phyloP scores from a whole-genome alignment of 2,329 filamentous ascomycete species.

The Capronia americana region DNA sequence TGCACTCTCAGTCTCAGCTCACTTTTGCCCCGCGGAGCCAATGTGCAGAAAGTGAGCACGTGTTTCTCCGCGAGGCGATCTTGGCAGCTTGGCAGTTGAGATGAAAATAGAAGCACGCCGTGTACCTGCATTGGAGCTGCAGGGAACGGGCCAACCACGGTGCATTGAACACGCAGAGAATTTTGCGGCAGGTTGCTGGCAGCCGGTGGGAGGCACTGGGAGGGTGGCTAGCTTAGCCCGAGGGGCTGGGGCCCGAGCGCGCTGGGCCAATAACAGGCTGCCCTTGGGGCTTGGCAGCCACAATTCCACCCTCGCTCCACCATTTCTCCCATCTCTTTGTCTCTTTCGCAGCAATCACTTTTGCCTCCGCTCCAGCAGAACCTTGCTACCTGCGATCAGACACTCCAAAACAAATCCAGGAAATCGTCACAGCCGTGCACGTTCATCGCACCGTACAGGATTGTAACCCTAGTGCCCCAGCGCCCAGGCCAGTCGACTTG shows the following conservation, averaged over 20 bases:
- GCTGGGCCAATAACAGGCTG: neutral
- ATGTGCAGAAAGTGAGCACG: neutral
- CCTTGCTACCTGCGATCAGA: neutral
- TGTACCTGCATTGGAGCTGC: slow-evolving; percentile 16
- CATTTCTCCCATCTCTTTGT: neutral
- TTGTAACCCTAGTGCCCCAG: no score
- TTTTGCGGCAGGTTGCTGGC: neutral
- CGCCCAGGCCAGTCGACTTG: no score
- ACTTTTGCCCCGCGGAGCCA: neutral
- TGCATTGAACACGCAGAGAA: neutral
- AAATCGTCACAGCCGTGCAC: neutral
- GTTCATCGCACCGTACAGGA: no score
- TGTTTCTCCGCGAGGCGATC: neutral
- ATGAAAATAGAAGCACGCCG: slow-evolving; percentile 11
- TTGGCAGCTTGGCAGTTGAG: slow-evolving; percentile 1
- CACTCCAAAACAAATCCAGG: neutral
- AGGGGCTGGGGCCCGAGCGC: neutral
- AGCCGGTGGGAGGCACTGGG: neutral
- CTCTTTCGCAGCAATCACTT: neutral
- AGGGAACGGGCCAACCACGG: neutral
- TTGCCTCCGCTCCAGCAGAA: neutral
- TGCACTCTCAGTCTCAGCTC: neutral
- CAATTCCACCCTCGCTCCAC: neutral
- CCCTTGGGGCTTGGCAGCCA: neutral
- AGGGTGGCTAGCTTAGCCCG: neutral